phyloP scores from a whole-genome alignment of 1,284 basidiomycete species.

The Fistulinella cinereoalba region DNA sequence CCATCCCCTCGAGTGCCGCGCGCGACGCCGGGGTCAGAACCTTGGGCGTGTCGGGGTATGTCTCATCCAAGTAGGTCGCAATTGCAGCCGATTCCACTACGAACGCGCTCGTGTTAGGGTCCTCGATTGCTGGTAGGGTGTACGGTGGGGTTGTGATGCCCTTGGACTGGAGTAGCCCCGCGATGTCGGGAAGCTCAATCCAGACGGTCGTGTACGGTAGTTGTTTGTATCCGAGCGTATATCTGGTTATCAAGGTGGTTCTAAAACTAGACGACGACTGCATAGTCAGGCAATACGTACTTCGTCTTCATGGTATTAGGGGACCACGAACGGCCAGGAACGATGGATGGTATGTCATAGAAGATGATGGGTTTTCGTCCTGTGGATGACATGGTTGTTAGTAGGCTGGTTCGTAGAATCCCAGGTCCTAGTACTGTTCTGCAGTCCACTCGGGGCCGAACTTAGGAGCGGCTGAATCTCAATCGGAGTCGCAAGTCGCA shows the following conservation, averaged over 20 bases:
- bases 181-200: conserved; percentile 43
- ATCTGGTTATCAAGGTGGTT: no score
- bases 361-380: conserved; percentile 21
- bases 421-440: no score
- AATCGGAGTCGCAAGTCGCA: no score
- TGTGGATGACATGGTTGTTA: conserved; percentile 10
- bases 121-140: conserved; percentile 37
- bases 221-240: conserved; percentile 41
- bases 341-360: conserved; percentile 24
- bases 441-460: background rate
- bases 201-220: conserved; percentile 41
- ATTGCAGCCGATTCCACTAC: conserved; percentile 39
- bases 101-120: conserved; percentile 28
- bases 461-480: no score
- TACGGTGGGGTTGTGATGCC: conserved; percentile 32
- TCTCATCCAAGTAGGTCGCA: conserved; percentile 42
- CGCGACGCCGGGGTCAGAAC: conserved; percentile 4
- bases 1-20: background rate
- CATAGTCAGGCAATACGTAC: conserved; percentile 5
- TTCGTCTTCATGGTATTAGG: conserved; percentile 33
- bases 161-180: conserved; percentile 28
- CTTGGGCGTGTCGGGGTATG: conserved; percentile 39
- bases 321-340: conserved; percentile 22
- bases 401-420: no score
- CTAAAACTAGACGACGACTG: no score